phyloP scores from a whole-genome alignment of 1,284 basidiomycete genomes.

The Trichosporon sp. region DNA sequence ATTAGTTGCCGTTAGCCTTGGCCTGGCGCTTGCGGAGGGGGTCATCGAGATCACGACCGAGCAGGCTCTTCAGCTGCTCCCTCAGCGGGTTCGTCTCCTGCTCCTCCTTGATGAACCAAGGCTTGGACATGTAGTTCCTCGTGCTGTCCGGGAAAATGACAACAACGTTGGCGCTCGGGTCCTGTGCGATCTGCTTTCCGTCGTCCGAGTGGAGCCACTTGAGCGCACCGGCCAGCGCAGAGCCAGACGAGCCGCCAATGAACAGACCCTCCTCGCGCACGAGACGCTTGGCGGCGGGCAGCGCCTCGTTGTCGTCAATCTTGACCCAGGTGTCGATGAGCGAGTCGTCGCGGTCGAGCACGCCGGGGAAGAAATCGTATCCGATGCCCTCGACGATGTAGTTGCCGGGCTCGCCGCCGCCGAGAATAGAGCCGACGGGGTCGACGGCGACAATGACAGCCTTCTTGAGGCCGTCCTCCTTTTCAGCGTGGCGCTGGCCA shows the following conservation, averaged over 20 bases:
- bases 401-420: slow-evolving; percentile 54
- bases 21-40: slow-evolving; percentile 1
- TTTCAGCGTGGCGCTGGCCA: slow-evolving; percentile 62
- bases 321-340: slow-evolving; percentile 72
- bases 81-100: slow-evolving; percentile 5
- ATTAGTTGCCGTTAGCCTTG: slow-evolving; percentile 1
- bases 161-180: slow-evolving; percentile 77
- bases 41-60: slow-evolving; percentile 22
- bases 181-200: slow-evolving; percentile 62
- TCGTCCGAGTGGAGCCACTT: slow-evolving; percentile 64
- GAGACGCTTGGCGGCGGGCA: slow-evolving; percentile 66
- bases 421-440: slow-evolving; percentile 85
- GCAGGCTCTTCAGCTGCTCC: slow-evolving; percentile 14
- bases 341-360: slow-evolving; percentile 49
- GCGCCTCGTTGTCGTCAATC: slow-evolving; percentile 73
- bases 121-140: slow-evolving; percentile 92
- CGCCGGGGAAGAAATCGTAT: slow-evolving; percentile 77
- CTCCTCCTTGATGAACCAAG: slow-evolving; percentile 39
- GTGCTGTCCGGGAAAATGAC: slow-evolving; percentile 85
- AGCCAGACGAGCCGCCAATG: slow-evolving; percentile 87
- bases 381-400: slow-evolving; percentile 94
- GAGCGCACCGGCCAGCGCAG: slow-evolving; percentile 70
- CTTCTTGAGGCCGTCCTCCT: slow-evolving; percentile 14
- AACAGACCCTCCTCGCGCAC: slow-evolving; percentile 82
- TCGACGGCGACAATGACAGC: slow-evolving; percentile 73